Percentiles rank a stretch among this genome's conserved stretches.
Evolutionary conservation across 257 asterid species (phyloP).

Genomic region (Petunia secreta): DNA sequence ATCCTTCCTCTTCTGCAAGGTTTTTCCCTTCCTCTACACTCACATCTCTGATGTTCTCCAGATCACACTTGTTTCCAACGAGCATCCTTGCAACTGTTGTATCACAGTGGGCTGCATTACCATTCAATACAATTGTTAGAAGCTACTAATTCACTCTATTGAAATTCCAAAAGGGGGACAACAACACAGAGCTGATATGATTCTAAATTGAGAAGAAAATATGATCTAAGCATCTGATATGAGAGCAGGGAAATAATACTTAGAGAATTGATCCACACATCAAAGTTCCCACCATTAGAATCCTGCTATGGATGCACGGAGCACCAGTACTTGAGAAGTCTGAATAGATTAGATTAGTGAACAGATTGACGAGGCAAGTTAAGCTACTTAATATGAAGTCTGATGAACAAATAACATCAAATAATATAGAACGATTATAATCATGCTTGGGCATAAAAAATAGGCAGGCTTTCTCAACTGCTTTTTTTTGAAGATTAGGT

Average conservation of each 20-base stretch:
- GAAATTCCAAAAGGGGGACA: background rate
- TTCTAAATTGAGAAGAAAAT: background rate
- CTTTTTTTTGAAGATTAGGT: background rate
- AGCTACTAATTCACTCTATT: background rate
- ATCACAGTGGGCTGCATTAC: conserved; percentile 67
- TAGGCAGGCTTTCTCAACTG: background rate
- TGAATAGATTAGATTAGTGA: background rate
- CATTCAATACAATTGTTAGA: background rate
- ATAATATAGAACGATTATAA: background rate
- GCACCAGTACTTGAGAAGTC: background rate
- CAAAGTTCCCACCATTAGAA: background rate
- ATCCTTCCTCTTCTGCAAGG: conserved; percentile 66
- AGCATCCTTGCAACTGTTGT: conserved; percentile 66
- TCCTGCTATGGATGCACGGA: background rate
- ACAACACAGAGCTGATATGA: background rate
- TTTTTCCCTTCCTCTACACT: conserved; percentile 65
- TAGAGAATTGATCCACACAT: background rate
- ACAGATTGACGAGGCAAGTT: background rate
- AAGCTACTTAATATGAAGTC: background rate
- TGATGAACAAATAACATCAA: background rate
- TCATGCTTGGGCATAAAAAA: background rate
- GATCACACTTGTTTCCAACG: conserved; percentile 73
- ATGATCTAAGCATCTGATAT: background rate
- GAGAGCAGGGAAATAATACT: background rate
- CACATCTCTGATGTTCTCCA: conserved; percentile 68